Evolutionary conservation across 768 basidiomycete genomes (phyloP).

Genomic region (Boletus edulis): DNA sequence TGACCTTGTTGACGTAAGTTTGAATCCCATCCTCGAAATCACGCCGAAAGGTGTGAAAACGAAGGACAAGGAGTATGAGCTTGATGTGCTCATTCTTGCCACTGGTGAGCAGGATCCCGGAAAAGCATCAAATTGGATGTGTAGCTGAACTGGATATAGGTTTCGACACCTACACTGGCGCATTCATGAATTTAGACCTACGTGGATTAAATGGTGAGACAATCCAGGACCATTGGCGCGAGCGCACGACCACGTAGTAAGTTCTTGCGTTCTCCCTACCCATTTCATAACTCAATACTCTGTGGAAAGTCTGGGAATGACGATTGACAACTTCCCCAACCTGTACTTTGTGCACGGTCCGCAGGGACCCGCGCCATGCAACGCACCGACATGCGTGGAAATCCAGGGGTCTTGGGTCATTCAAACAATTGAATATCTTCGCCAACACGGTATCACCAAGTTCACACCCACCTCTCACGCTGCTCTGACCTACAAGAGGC

Average conservation of each 20-base stretch:
- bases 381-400: constrained; percentile 10
- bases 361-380: constrained; percentile 10
- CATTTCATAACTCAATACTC: neutral
- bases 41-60: constrained; percentile 5
- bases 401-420: constrained; percentile 7
- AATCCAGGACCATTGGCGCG: constrained; percentile 15
- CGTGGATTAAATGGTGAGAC: constrained; percentile 8
- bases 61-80: neutral
- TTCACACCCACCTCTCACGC: constrained; percentile 7
- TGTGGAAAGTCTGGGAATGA: constrained; percentile 5
- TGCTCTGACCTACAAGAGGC: constrained; percentile 7
- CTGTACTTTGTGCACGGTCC: constrained; percentile 12
- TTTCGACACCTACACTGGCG: constrained; percentile 4
- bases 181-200: constrained; percentile 8
- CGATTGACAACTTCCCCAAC: constrained; percentile 17
- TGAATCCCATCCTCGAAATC: constrained; percentile 4
- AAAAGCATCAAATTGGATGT: neutral
- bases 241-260: constrained; percentile 15
- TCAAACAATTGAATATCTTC: constrained; percentile 12
- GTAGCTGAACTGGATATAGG: neutral
- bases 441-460: constrained; percentile 6
- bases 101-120: neutral
- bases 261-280: neutral
- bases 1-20: constrained; percentile 4
- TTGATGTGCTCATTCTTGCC: constrained; percentile 8